These are phyloP conservation scores for Serendipita sp. DNA, from an alignment of 768 basidiomycete species.

Conservation along the genomic window DNA sequence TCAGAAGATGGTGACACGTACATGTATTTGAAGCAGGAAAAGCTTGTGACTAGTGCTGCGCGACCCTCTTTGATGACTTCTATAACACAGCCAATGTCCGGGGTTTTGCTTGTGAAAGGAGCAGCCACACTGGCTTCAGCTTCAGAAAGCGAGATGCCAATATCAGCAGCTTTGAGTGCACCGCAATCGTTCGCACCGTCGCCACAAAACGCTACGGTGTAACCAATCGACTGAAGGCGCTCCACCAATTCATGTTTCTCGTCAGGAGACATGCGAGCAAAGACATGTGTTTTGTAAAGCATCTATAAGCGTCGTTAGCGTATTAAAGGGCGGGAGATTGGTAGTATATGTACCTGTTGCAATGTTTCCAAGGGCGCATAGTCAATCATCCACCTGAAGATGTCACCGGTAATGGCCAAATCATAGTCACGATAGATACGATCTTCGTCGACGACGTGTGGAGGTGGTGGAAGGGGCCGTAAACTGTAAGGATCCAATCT, in stretches of 20 bases:
- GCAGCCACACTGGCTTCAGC: conserved; percentile 98
- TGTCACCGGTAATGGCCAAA: conserved; percentile 82
- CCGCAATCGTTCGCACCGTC: conserved; percentile 99
- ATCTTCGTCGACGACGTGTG: conserved; percentile 57
- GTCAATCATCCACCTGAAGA: conserved; percentile 97
- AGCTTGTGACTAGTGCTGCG: conserved; percentile 91
- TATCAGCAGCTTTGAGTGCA: conserved; percentile 95
- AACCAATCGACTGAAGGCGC: conserved; percentile 80
- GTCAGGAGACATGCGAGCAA: conserved; percentile 97
- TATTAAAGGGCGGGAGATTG: neutral
- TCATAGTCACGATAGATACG: conserved; percentile 75
- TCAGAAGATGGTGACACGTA: conserved; percentile 25
- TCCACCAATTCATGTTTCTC: conserved; percentile 99
- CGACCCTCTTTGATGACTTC: conserved; percentile 96
- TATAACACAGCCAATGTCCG: conserved; percentile 90
- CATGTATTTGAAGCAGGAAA: conserved; percentile 99
- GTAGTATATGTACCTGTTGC: conserved; percentile 50
- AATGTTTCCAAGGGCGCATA: conserved; percentile 86
- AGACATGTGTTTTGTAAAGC: conserved; percentile 92
- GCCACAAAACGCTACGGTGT: conserved; percentile 95
- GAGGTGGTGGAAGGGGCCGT: conserved; percentile 57
- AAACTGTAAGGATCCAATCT: conserved; percentile 81
- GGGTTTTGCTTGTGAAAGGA: conserved; percentile 84
- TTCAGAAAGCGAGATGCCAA: conserved; percentile 90
- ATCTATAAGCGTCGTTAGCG: conserved; percentile 40